Base-by-base conservation (phyloP, 768 basidiomycete species). In the Suillus subalutaceus region DNA sequence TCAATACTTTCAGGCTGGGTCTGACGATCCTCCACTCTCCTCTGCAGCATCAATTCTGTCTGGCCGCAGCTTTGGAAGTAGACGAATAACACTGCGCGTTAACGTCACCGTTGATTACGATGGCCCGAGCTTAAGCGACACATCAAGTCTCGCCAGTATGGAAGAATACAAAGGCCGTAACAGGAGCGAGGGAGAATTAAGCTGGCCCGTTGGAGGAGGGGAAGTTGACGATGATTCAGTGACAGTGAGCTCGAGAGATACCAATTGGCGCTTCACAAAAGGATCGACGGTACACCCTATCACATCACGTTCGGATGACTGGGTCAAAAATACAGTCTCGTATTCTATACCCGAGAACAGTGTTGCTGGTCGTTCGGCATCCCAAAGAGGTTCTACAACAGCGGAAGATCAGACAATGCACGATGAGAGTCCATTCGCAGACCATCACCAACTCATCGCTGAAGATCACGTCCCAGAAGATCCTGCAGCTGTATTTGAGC, bases 81-180 rank as follows among this genome's bases (percentile, higher is more conserved):
- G 86, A 53, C 94, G 89, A 74, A 91, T 97, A 64, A 91, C 90
- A 1, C 79, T 97, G 18, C 84, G 86, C 10, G 87, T 97, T 43
- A 83, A 89, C 55, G 88, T 98, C 50, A 82, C 83, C 10, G 88
- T 96, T 67, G 95, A 96, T 67, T 96, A 94, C 71, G 96, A 97
- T 75, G 94, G 94, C 0, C 94, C 91, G 16, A 93, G 91, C 77
- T 82, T 97, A 65, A 95, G 93, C 10, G 96, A 97, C 70, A 93
- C 94, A 2, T 88, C 88, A 12, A 96, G 94, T 10, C 79, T 96
- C 20, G 86, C 85, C 26, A 94, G 93, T 74, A 72, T 90, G 73
- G 92, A 96, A 52, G 91, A 93, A 69, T 89, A 88, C 79, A 80
- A 78, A 68, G 80, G 81, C 56, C 80, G 84, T 53, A 90, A 89